Evolutionary conservation across 768 basidiomycete genomes (phyloP).

Genomic region (Lyophyllum semitale): DNA sequence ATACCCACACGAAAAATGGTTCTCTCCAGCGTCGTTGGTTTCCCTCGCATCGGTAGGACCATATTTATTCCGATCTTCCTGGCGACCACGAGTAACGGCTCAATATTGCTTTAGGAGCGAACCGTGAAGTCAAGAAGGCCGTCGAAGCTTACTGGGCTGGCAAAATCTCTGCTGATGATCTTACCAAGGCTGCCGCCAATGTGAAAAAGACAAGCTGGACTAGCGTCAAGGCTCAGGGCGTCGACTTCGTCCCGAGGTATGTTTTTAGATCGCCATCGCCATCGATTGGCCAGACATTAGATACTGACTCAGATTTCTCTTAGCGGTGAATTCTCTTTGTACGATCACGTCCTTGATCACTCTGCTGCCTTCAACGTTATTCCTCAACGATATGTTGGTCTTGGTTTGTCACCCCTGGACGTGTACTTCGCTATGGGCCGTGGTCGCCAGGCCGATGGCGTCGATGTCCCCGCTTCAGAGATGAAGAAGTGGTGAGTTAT

Average conservation of each 20-base stretch:
- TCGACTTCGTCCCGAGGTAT: slow-evolving; percentile 91
- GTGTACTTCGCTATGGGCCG: slow-evolving; percentile 99
- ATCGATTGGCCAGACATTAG: slow-evolving; percentile 17
- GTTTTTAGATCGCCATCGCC: slow-evolving; percentile 22
- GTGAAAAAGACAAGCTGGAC: slow-evolving; percentile 90
- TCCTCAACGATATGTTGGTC: slow-evolving; percentile 89
- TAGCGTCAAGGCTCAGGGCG: slow-evolving; percentile 78
- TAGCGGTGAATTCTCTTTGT: slow-evolving; percentile 98
- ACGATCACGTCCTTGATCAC: slow-evolving; percentile 98
- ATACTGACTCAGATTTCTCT: slow-evolving; percentile 18
- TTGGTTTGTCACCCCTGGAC: slow-evolving; percentile 86
- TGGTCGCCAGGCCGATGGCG: slow-evolving; percentile 90
- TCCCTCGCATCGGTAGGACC: slow-evolving; percentile 82
- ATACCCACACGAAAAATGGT: slow-evolving; percentile 55
- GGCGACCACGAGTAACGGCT: neutral
- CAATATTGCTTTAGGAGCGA: slow-evolving; percentile 59
- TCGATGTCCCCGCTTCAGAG: slow-evolving; percentile 96
- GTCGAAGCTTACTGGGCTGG: slow-evolving; percentile 98
- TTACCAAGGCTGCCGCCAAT: slow-evolving; percentile 84
- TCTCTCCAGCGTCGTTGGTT: slow-evolving; percentile 83
- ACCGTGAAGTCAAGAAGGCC: slow-evolving; percentile 97
- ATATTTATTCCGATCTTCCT: neutral
- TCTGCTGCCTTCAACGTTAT: slow-evolving; percentile 95
- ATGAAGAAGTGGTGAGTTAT: slow-evolving; percentile 97
- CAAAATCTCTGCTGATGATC: slow-evolving; percentile 84